These are phyloP conservation scores for Coix lacrymajobi DNA, from an alignment of 176 grass and related monocot species.

Conservation along the genomic window DNA sequence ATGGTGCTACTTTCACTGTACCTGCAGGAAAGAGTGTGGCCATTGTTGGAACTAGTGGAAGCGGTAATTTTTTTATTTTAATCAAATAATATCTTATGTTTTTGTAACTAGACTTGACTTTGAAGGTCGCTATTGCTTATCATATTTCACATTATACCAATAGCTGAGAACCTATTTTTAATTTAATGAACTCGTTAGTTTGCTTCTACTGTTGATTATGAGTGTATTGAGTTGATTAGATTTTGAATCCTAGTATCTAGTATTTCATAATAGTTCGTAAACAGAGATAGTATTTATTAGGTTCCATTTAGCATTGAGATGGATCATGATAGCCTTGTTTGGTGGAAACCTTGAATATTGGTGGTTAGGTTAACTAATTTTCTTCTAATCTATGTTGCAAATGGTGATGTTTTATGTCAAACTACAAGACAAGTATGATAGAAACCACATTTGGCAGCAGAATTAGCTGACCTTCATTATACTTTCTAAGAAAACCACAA, in stretches of 20 bases:
- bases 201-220: not conserved
- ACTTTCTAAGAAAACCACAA: not conserved
- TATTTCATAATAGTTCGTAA: not conserved
- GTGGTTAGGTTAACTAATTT: not conserved
- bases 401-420: not conserved
- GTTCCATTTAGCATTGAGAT: not conserved
- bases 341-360: not conserved
- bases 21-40: slow-evolving; percentile 87
- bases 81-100: not conserved
- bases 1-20: slow-evolving; percentile 82
- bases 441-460: not conserved
- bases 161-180: not conserved
- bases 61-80: slow-evolving; percentile 54
- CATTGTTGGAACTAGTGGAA: slow-evolving; percentile 97
- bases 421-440: not conserved
- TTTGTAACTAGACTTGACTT: slow-evolving; percentile 2
- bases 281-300: not conserved
- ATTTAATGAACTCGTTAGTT: not conserved
- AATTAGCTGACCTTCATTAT: not conserved
- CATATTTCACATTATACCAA: not conserved
- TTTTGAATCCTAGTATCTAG: not conserved
- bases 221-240: not conserved
- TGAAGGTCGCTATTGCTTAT: not conserved
- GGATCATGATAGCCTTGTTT: not conserved
- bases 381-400: not conserved